Conservation (phyloP, 176 grass and related monocot genomes). For the bread wheat (Triticum aestivum) region IWGSC_CS_RefSeq_v2.1 NC_057798.1:97967855-97968354, state of each 20-base stretch:
- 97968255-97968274: not conserved
- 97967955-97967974: not conserved
- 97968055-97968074: too few relatives aligned
- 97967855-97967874: conserved; percentile 9
- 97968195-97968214: not conserved
- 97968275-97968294: not conserved
- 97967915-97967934: conserved; percentile 27
- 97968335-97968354: not conserved
- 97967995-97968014: too few relatives aligned
- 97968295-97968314: not conserved
- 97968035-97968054: too few relatives aligned
- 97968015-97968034: too few relatives aligned
- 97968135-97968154: not conserved
- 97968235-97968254: not conserved
- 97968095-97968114: too few relatives aligned
- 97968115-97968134: too few relatives aligned
- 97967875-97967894: conserved; percentile 48
- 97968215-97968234: not conserved
- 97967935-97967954: not conserved
- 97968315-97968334: not conserved
- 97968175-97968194: not conserved
- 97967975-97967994: not conserved
- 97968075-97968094: too few relatives aligned
- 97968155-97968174: not conserved
- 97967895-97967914: not conserved